Conservation (phyloP, 2,329 filamentous ascomycete genomes). For the Cordyceps cicadae region DNA sequence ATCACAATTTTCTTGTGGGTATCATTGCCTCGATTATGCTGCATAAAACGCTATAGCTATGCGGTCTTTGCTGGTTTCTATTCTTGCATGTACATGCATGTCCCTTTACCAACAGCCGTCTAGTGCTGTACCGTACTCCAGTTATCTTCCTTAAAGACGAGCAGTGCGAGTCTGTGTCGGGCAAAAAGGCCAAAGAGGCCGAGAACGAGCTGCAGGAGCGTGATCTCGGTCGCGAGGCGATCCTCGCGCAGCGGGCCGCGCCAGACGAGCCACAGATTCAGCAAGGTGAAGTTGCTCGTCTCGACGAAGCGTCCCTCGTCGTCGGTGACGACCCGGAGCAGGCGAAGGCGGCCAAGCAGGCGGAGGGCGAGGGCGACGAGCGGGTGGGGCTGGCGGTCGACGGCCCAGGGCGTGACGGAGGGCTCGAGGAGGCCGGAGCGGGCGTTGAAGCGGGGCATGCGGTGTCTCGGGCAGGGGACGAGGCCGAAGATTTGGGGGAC, state of each 20-base stretch:
- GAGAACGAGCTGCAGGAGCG: slow-evolving; percentile 65
- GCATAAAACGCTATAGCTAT: background rate
- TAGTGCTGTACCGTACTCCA: slow-evolving; percentile 32
- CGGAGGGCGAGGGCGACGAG: slow-evolving; percentile 56
- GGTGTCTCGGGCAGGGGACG: slow-evolving; percentile 86
- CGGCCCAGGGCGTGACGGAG: slow-evolving; percentile 68
- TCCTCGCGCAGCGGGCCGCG: slow-evolving; percentile 87
- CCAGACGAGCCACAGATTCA: slow-evolving; percentile 96
- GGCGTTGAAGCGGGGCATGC: slow-evolving; percentile 81
- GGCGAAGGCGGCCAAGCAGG: slow-evolving; percentile 56
- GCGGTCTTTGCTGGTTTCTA: background rate
- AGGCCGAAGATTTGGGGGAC: slow-evolving; percentile 83
- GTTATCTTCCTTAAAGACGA: slow-evolving; percentile 90
- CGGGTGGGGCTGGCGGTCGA: slow-evolving; percentile 58
- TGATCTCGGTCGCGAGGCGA: slow-evolving; percentile 68
- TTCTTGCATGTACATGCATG: background rate
- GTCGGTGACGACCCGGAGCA: slow-evolving; percentile 62
- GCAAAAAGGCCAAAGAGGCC: slow-evolving; percentile 80
- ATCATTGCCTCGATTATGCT: slow-evolving; percentile 4
- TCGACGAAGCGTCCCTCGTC: slow-evolving; percentile 63
- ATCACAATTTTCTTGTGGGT: background rate
- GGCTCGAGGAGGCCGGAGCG: slow-evolving; percentile 79
- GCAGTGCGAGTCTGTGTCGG: slow-evolving; percentile 73
- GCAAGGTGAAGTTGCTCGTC: slow-evolving; percentile 82
- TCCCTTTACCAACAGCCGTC: background rate